These are phyloP conservation scores for Pseudotulostoma volvatum DNA, from an alignment of 495 filamentous ascomycete genomes.

Conservation along the genomic window DNA sequence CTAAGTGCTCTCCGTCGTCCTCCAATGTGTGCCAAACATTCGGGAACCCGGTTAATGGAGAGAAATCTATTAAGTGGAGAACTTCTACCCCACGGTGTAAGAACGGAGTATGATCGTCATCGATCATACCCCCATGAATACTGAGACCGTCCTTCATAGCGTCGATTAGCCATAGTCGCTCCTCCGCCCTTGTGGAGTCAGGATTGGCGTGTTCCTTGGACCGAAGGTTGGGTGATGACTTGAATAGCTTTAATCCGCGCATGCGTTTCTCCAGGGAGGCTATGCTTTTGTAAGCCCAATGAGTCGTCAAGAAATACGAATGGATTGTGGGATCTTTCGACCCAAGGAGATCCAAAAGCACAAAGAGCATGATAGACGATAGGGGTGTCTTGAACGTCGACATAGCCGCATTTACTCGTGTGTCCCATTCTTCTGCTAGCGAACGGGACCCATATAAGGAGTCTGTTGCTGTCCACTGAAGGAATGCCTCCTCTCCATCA, in stretches of 20 bases:
- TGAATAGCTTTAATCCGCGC: constrained; percentile 37
- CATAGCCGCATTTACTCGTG: constrained; percentile 43
- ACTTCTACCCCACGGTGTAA: constrained; percentile 70
- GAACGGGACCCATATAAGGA: constrained; percentile 77
- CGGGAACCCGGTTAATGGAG: constrained; percentile 44
- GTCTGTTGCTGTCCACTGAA: constrained; percentile 58
- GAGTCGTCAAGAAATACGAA: constrained; percentile 72
- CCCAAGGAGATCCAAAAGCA: constrained; percentile 86
- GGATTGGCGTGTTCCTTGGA: not conserved
- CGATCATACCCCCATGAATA: constrained; percentile 32
- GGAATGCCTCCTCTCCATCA: constrained; percentile 90
- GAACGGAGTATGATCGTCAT: constrained; percentile 88
- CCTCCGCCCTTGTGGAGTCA: constrained; percentile 1
- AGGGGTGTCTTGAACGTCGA: constrained; percentile 59
- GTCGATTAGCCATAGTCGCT: constrained; percentile 34
- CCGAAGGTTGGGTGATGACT: constrained; percentile 20
- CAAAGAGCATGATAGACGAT: constrained; percentile 67
- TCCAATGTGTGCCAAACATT: constrained; percentile 69
- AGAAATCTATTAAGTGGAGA: constrained; percentile 68
- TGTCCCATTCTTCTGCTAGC: constrained; percentile 61
- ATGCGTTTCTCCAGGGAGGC: constrained; percentile 53
- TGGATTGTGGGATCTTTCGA: constrained; percentile 49
- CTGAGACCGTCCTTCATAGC: constrained; percentile 35
- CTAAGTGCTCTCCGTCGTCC: constrained; percentile 77
- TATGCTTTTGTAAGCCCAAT: constrained; percentile 78